phyloP scores from a whole-genome alignment of 768 basidiomycete species.

The Lactarius psammicola region DNA sequence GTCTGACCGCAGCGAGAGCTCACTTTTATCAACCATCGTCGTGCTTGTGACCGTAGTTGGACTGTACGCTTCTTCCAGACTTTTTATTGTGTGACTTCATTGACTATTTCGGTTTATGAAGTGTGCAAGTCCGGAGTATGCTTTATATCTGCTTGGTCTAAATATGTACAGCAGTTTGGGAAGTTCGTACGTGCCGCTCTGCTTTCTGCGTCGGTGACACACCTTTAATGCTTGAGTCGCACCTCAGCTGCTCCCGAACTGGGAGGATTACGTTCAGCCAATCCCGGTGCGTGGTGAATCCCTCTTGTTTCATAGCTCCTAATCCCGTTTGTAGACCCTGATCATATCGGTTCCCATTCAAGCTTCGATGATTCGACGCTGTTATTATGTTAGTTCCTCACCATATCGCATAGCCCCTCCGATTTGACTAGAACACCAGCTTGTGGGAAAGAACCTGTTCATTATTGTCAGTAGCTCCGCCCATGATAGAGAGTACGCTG shows the following conservation, averaged over 20 bases:
- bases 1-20: no score
- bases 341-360: conserved; percentile 12
- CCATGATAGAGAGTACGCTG: background rate
- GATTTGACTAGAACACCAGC: conserved; percentile 2
- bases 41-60: no score
- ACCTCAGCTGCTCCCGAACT: background rate
- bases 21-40: no score
- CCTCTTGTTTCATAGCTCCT: background rate
- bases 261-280: background rate
- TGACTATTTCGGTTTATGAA: background rate
- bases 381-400: conserved; percentile 15
- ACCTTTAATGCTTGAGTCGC: background rate
- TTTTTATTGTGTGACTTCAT: background rate
- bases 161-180: conserved; percentile 5
- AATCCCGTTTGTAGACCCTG: conserved; percentile 4
- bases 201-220: background rate
- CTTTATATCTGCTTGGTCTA: conserved; percentile 3
- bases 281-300: conserved; percentile 4
- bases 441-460: conserved; percentile 9
- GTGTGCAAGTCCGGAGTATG: conserved; percentile 10
- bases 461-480: conserved; percentile 9
- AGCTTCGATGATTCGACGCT: conserved; percentile 15
- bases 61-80: no score
- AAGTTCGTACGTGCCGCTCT: background rate
- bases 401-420: background rate